Evolutionary conservation across 2,329 filamentous ascomycete genomes (phyloP), one percentile per base, ranked within the genome.

Genomic region (Shiraia sp.): DNA sequence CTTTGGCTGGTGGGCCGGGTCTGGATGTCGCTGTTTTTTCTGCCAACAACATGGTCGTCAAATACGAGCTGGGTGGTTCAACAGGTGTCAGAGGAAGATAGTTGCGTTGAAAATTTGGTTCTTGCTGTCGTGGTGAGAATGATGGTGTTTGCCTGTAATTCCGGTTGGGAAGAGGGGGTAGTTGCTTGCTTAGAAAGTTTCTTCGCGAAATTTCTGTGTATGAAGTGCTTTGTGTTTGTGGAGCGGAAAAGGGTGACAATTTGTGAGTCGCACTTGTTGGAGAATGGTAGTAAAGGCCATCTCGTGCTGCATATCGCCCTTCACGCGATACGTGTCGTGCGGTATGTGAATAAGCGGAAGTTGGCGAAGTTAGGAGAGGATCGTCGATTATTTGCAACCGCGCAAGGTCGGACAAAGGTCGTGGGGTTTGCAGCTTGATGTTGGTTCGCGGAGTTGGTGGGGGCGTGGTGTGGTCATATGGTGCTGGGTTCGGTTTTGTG

Each of bases 381-480:
- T 40, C 36, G 30, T 40, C 27, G 36, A 10, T 15, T 26, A 22
- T 29, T 39, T 44, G 43, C 27, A 17, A 30, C 44, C 32, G 15
- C 17, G 19, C 4, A 14, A 19, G 30, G 25, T 24, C 22, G 38
- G 22, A 30, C 12, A 27, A 19, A 30, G 29, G 40, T 36, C 40
- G 33, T 40, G 37, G 47, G 37, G 23, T 23, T 45, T 16, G 17
- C 17, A 22, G 28, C 15, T 35, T 32, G 22, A 17, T 14, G 36
- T 19, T 23, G 23, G 23, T 19, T 29, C 16, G 34, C 25, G 33
- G 39, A 38, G 28, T 19, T 26, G 37, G 24, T 39, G 45, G 32
- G 36, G 35, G 42, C 42, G 42, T 49, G 49, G 33, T 46, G 26
- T 34, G 36, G 45, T 51, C 45, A 51, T 43, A 42, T 44, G 49